phyloP scores from a whole-genome alignment of 1,284 basidiomycete species.

The Pyrrhoderma noxium region DNA sequence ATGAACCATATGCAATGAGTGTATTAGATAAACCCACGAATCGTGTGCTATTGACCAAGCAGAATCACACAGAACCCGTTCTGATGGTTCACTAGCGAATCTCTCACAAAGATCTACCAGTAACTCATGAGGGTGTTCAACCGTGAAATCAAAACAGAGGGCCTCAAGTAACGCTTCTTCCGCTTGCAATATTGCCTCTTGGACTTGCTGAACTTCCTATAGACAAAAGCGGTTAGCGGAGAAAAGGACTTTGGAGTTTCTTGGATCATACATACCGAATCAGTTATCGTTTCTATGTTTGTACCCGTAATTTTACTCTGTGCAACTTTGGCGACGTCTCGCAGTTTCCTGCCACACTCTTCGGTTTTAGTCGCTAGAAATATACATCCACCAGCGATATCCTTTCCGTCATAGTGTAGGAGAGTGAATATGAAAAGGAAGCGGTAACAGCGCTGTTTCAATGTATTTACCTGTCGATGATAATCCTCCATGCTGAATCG shows the following conservation, averaged over 20 bases:
- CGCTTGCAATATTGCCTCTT: conserved; percentile 63
- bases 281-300: conserved; percentile 33
- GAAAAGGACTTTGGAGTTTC: no score
- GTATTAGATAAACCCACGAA: conserved; percentile 47
- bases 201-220: conserved; percentile 71
- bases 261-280: conserved; percentile 21
- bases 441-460: background rate
- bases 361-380: conserved; percentile 91
- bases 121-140: conserved; percentile 75
- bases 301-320: conserved; percentile 62
- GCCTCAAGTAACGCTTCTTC: conserved; percentile 85
- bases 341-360: conserved; percentile 81
- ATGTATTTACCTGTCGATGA: conserved; percentile 56
- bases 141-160: conserved; percentile 86
- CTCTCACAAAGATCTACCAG: conserved; percentile 61
- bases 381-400: conserved; percentile 83
- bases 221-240: background rate
- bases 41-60: conserved; percentile 81
- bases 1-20: conserved; percentile 3
- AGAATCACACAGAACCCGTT: conserved; percentile 51
- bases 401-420: conserved; percentile 36
- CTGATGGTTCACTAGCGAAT: conserved; percentile 32
- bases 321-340: conserved; percentile 73
- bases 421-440: conserved; percentile 11
- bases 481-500: conserved; percentile 81